phyloP scores from a whole-genome alignment of 225 moss, liverwort and hornwort genomes.

The Pleurozium schreberi region DNA sequence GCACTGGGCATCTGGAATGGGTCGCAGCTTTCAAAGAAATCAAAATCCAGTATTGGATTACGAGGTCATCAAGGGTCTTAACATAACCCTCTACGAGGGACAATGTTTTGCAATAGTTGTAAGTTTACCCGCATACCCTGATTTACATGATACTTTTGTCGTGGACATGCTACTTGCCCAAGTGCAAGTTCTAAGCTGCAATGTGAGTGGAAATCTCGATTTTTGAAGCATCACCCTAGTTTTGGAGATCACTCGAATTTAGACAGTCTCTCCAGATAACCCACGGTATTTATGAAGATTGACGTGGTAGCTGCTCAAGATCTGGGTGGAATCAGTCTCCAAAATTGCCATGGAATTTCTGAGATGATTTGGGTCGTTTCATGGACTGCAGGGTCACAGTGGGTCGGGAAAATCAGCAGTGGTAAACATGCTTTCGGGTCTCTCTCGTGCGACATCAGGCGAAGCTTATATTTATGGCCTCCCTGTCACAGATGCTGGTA shows the following conservation, averaged over 20 bases:
- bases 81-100: constrained; percentile 67
- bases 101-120: constrained; percentile 87
- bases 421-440: constrained; percentile 65
- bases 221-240: neutral
- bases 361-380: neutral
- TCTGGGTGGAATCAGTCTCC: neutral
- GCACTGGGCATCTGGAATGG: constrained; percentile 54
- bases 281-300: neutral
- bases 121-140: constrained; percentile 17
- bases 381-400: constrained; percentile 61
- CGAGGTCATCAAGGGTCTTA: constrained; percentile 75
- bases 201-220: neutral
- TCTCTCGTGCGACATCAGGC: constrained; percentile 76
- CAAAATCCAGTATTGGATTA: constrained; percentile 24
- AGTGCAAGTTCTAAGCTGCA: neutral
- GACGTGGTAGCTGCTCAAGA: neutral
- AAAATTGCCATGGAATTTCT: neutral
- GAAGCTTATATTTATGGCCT: constrained; percentile 86
- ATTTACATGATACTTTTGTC: neutral
- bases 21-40: constrained; percentile 28
- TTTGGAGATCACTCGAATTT: neutral
- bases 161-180: neutral
- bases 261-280: neutral
- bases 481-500: constrained; percentile 84
- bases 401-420: constrained; percentile 80